Base-by-base conservation (phyloP, 23 red algal species). In the Agarophyton chilense region DNA sequence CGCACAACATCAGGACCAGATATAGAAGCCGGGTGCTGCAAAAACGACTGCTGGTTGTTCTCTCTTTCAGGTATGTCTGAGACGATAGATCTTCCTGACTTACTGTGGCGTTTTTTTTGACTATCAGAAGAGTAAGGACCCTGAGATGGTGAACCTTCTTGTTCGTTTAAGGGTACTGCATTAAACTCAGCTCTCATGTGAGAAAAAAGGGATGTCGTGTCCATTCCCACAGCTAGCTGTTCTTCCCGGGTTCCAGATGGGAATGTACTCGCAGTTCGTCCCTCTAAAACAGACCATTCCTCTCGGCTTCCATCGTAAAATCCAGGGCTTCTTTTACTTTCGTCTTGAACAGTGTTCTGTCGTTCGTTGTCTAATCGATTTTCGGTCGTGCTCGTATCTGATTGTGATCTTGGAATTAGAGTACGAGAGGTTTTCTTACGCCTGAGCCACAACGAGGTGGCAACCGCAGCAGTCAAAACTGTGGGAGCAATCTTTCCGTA, bases 101-200 rank as follows among this genome's bases (percentile, higher is more conserved):
- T 77, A 5, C 18, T 12, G 35, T 29, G 21, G 1, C 40, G 40
- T 50, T 31, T 39, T 50, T 52, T 39, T 49, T n/a, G 40, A 2
- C 13, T 22, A n/a, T 16, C 26, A 38, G 0, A 1, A 6, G 40
- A 77, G 17, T 22, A 5, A 14, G 25, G 0, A 9, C 10, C 14
- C 17, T 65, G 29, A 35, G 60, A 24, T 24, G 25, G 11, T 36
- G 32, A 35, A 12, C 31, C 32, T 65, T 65, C 60, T 65, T 38
- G 60, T 11, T 65, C 60, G 9, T 12, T 65, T 26, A 31, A 17
- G 13, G 29, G 29, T 11, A 21, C 50, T 12, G 77, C 39, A 4
- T 4, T 22, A 35, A 80, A 80, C 58, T 80, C 77, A 29, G 50
- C 54, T 31, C 77, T 43, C 77, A 80, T 80, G 25, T 80, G 77